Evolutionary conservation across 192 early-diverging fungal genomes (phyloP), one percentile per base, ranked within the genome.

Genomic region (Podila verticillata): DNA sequence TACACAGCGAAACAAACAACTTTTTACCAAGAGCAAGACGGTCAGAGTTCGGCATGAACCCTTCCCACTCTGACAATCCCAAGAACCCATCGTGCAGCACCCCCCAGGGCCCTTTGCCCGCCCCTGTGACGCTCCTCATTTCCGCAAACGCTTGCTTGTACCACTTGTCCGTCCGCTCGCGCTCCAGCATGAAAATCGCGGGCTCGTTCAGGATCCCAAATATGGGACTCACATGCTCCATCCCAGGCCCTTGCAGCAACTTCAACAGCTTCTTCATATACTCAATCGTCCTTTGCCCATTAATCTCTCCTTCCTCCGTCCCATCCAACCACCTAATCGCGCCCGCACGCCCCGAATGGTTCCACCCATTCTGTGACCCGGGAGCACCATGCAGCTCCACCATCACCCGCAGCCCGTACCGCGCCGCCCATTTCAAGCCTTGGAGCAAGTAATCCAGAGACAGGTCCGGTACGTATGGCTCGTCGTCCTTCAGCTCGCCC

Each of bases 301-400:
- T 88, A 6, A 66, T 65, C 7, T 82, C 71, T 0, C 86, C 86
- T 49, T 81, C 54, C 13, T 75, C 59, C 8, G 77, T 69, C 19
- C 77, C 77, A 39, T 80, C 48, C 77, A 80, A 51, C 77, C 77
- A 80, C 0, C 56, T 26, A 31, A 80, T 80, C 70, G 72, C 56
- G 19, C 77, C 77, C 26, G 4, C 51, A 29, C 54, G 17, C 12
- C 87, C 87, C 10, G 85, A 86, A 61, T 88, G 87, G 26, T 87
- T 87, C 88, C 88, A 94, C 3, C 91, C 91, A 66, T 94, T 94
- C 66, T 94, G 93, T 17, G 89, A 90, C 4, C 93, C 93, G 7
- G 93, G 93, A 3, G 88, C 89, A 0, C 87, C 89, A 51, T 94
- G 93, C 47, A 94, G 35, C 61, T 94, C 93, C 1, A 94, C 74